Conservation (phyloP, 2,329 filamentous ascomycete species). For the Parascedosporium putredinis region DNA sequence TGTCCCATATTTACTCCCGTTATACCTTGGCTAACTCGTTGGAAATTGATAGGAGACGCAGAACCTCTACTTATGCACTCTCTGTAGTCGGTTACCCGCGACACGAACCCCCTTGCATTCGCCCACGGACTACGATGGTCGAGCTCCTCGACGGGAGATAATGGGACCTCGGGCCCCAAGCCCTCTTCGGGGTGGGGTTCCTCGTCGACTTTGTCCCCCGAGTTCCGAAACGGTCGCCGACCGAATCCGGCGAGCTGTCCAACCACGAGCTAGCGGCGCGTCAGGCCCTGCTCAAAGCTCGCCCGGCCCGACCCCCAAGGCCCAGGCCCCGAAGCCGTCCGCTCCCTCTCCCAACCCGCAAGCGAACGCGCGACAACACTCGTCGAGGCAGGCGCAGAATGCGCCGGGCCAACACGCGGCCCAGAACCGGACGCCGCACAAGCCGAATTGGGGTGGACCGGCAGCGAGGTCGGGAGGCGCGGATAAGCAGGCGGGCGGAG, state of each 20-base stretch:
- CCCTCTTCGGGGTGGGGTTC: background rate
- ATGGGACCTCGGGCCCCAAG: background rate
- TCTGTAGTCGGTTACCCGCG: constrained; percentile 17
- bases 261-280: constrained; percentile 2
- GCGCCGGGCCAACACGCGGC: background rate
- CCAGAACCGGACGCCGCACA: background rate
- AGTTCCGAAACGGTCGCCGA: background rate
- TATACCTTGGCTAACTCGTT: background rate
- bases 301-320: background rate
- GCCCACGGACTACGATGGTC: constrained; percentile 3
- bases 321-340: background rate
- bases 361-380: background rate
- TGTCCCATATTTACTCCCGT: background rate
- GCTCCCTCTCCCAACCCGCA: background rate
- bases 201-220: background rate
- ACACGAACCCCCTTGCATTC: background rate
- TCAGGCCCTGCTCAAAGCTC: background rate
- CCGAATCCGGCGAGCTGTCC: background rate
- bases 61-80: constrained; percentile 29
- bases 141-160: constrained; percentile 1
- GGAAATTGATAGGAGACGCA: constrained; percentile 21
- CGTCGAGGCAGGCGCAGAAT: no score
- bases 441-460: background rate
- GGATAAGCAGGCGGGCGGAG: background rate
- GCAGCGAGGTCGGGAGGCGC: background rate